Conservation (phyloP, 257 asterid species). For the Nicotiana noctiflora region DNA sequence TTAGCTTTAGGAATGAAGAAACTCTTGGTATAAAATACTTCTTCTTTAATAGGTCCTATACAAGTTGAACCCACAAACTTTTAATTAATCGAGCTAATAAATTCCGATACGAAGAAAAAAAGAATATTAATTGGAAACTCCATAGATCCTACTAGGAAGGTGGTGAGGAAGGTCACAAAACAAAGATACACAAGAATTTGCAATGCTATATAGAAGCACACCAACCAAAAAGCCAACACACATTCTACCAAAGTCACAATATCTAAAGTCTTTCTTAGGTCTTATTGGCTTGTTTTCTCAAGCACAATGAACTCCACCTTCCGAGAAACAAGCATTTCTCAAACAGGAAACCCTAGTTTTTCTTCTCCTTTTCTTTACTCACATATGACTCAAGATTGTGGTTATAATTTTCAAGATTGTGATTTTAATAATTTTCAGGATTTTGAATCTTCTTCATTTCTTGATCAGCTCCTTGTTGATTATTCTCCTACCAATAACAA, state of each 20-base stretch:
- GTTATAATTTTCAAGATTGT: not conserved
- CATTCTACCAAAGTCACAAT: not conserved
- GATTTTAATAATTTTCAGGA: not conserved
- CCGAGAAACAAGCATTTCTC: conserved; percentile 4
- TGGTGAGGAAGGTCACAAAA: conserved; percentile 10
- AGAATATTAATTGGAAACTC: conserved; percentile 1
- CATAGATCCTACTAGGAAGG: conserved; percentile 18
- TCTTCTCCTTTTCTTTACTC: not conserved
- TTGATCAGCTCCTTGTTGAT: conserved; percentile 1
- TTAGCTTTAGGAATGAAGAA: too few species aligned
- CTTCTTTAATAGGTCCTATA: not conserved
- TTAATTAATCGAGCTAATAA: not conserved
- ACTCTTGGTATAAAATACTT: too few species aligned
- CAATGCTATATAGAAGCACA: not conserved
- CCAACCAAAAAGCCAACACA: not conserved
- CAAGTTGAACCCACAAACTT: not conserved
- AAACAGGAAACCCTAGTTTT: not conserved
- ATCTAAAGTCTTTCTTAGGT: not conserved
- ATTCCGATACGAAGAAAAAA: not conserved
- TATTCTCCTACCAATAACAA: not conserved
- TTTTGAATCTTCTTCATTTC: conserved; percentile 7
- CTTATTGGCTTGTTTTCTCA: not conserved
- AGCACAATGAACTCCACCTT: not conserved
- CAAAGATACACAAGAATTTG: conserved; percentile 1
- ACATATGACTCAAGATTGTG: not conserved